phyloP scores from a whole-genome alignment of 495 filamentous ascomycete species.

The Penicillium flavigenum region DNA sequence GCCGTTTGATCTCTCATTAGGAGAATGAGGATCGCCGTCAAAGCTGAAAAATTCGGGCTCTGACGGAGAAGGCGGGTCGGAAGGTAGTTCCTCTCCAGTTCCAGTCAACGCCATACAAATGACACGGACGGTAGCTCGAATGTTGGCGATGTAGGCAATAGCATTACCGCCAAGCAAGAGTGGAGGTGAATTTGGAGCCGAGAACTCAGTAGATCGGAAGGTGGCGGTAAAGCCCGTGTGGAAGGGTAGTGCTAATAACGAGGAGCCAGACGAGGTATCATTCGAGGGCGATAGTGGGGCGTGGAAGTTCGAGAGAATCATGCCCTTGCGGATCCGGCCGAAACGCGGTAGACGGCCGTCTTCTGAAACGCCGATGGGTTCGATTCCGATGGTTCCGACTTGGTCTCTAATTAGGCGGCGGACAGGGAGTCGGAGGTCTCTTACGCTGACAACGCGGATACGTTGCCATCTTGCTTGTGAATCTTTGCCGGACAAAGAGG shows the following conservation, averaged over 20 bases:
- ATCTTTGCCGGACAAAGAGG: constrained; percentile 31
- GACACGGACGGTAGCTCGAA: constrained; percentile 77
- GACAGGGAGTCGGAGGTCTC: constrained; percentile 83
- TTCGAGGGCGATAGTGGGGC: constrained; percentile 37
- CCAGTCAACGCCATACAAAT: constrained; percentile 49
- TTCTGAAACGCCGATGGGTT: constrained; percentile 46
- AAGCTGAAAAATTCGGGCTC: constrained; percentile 65
- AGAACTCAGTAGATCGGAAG: constrained; percentile 44
- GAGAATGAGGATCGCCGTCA: constrained; percentile 53
- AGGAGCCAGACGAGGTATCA: constrained; percentile 24
- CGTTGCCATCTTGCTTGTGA: constrained; percentile 62
- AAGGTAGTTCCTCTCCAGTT: constrained; percentile 29
- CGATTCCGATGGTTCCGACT: constrained; percentile 85
- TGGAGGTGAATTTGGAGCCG: constrained; percentile 39
- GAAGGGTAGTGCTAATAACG: constrained; percentile 38
- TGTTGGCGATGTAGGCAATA: constrained; percentile 80
- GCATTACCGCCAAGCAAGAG: constrained; percentile 62
- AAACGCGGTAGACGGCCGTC: constrained; percentile 28
- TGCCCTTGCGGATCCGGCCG: constrained; percentile 72
- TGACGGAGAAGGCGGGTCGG: constrained; percentile 31
- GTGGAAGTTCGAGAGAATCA: constrained; percentile 68
- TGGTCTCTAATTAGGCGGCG: constrained; percentile 73
- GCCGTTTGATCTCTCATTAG: constrained; percentile 20
- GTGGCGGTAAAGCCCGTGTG: constrained; percentile 49
- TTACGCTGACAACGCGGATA: constrained; percentile 78